Evolutionary conservation across 2,329 filamentous ascomycete species (phyloP), one percentile per base, ranked within the genome.

Genomic region (Emergomyces africanus): DNA sequence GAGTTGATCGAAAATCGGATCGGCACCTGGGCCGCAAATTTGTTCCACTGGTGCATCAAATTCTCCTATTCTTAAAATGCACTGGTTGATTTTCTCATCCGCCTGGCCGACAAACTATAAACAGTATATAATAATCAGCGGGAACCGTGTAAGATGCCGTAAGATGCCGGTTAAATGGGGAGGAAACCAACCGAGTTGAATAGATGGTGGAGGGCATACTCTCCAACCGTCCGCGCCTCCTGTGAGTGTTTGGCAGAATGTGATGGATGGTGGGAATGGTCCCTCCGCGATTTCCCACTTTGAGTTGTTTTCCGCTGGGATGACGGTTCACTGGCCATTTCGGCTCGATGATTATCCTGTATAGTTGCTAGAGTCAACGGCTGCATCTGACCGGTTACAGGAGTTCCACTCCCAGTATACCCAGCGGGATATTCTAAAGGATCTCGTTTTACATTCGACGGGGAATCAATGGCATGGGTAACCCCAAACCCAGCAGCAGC

Each of bases 121-220:
- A 49, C 61, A 37, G 14, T 25, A 60, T 78, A 65, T 46, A 53
- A 12, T 25, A 33, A 51, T 62, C 41, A 61, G 78, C 66, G 78
- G 73, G 59, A 62, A 61, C 42, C 46, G 57, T 25, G n/a, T 15
- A 25, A 25, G 53, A 18, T n/a, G n/a, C n/a, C n/a, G n/a, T n/a
- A n/a, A n/a, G n/a, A 42, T 25, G 12, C n/a, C 54, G 25, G 41
- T n/a, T 44, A 37, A 48, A 25, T n/a, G 57, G 23, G 23, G 37
- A 48, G 12, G 39, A 39, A n/a, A 77, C 83, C 73, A 72, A 89
- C 86, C 62, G 91, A 90, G 64, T 94, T 97, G 74, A 97, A 96
- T 49, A 99, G 78, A 66, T 97, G 92, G 74, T 97, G 92, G 61
- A 99, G 78, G 23, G 94, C 94, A 81, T 96, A 97, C 77, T 99